These are phyloP conservation scores for Russula sp. DNA, from an alignment of 768 basidiomycete genomes.

Conservation along the genomic window DNA sequence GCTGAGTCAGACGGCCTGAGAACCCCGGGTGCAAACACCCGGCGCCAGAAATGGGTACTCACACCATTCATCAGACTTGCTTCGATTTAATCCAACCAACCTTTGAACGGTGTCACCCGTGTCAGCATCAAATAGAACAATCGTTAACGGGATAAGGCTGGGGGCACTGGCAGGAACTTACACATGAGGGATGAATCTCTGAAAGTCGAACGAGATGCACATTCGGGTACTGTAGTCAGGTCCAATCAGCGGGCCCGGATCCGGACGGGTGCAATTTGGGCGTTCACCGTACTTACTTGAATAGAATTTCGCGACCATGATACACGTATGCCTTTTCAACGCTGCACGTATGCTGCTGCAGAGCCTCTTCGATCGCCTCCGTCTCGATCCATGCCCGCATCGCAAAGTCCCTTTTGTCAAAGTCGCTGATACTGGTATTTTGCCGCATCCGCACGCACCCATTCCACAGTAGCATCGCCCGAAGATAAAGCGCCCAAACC, in stretches of 20 bases:
- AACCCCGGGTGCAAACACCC: conserved; percentile 26
- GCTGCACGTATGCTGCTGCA: conserved; percentile 62
- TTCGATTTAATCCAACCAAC: conserved; percentile 38
- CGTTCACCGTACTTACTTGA: conserved; percentile 54
- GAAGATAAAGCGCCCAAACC: conserved; percentile 72
- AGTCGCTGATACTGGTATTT: conserved; percentile 43
- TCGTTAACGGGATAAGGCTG: not conserved
- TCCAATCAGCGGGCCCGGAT: conserved; percentile 19
- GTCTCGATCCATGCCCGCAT: conserved; percentile 68
- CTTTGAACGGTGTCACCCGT: conserved; percentile 36
- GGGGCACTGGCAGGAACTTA: conserved; percentile 38
- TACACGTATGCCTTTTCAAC: conserved; percentile 68
- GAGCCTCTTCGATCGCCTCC: conserved; percentile 58
- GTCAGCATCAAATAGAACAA: conserved; percentile 34
- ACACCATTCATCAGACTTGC: conserved; percentile 68
- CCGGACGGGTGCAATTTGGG: not conserved
- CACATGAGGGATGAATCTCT: conserved; percentile 57
- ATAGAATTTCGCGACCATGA: conserved; percentile 69
- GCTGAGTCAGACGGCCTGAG: not conserved
- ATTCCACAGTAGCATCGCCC: conserved; percentile 70
- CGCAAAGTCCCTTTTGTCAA: conserved; percentile 60
- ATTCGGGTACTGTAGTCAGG: conserved; percentile 53
- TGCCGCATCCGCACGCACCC: conserved; percentile 60
- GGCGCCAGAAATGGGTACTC: conserved; percentile 34
- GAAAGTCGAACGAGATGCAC: conserved; percentile 69